phyloP scores from a whole-genome alignment of 768 basidiomycete genomes.

The Termitomyces sp. region DNA sequence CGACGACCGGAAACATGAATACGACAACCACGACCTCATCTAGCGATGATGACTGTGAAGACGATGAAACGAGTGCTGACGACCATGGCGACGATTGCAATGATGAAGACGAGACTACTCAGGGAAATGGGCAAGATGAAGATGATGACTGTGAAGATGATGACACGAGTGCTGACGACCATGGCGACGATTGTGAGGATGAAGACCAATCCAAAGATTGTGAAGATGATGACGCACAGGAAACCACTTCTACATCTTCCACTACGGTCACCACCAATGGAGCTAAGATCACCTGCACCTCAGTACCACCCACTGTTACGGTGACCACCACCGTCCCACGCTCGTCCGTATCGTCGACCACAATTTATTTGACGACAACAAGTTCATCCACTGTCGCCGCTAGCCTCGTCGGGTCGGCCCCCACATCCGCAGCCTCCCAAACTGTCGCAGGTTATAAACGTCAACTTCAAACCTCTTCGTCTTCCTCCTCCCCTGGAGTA shows the following conservation, averaged over 20 bases:
- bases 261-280: neutral
- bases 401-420: neutral
- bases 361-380: slow-evolving; percentile 4
- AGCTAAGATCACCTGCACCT: neutral
- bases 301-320: slow-evolving; percentile 1
- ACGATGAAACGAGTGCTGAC: neutral
- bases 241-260: slow-evolving; percentile 9
- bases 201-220: slow-evolving; percentile 6
- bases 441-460: slow-evolving; percentile 14
- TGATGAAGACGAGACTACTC: slow-evolving; percentile 5
- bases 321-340: slow-evolving; percentile 4
- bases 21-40: slow-evolving; percentile 6
- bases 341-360: slow-evolving; percentile 8
- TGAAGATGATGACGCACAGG: slow-evolving; percentile 4
- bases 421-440: slow-evolving; percentile 2
- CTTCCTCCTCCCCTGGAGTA: neutral
- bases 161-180: neutral
- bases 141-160: slow-evolving; percentile 4
- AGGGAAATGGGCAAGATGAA: neutral
- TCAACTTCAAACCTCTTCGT: slow-evolving; percentile 9
- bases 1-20: neutral
- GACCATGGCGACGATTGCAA: neutral
- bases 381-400: neutral
- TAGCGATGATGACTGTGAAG: slow-evolving; percentile 6
- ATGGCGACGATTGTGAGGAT: neutral